phyloP scores from a whole-genome alignment of 106 monocot genomes.

The Triglochin maritima region DNA sequence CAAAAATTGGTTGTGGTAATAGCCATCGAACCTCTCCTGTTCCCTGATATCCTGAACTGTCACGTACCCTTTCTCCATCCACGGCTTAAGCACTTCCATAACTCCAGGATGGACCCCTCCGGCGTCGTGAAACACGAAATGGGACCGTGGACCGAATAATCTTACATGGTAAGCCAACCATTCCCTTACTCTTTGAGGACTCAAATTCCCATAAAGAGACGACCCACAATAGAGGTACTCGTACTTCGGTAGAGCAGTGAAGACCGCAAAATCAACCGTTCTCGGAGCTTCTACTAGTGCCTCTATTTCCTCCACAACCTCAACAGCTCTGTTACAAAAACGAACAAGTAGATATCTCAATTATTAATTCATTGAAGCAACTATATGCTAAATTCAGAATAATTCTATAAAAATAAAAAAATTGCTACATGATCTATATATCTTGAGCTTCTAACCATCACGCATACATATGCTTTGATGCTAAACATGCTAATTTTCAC shows the following conservation, averaged over 20 bases:
- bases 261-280: conserved; percentile 11
- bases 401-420: too few species aligned
- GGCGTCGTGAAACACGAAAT: conserved; percentile 72
- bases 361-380: too few species aligned
- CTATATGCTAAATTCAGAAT: too few species aligned
- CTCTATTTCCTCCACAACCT: conserved; percentile 21
- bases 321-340: too few species aligned
- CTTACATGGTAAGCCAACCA: conserved; percentile 67
- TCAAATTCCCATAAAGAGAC: conserved; percentile 51
- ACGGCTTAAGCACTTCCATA: conserved; percentile 48
- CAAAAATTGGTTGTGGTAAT: conserved; percentile 87
- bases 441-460: too few species aligned
- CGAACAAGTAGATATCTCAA: too few species aligned
- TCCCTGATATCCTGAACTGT: conserved; percentile 58
- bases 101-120: conserved; percentile 58
- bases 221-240: conserved; percentile 78
- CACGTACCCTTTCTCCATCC: conserved; percentile 47
- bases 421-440: too few species aligned
- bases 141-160: conserved; percentile 42
- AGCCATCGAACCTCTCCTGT: conserved; percentile 68
- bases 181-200: conserved; percentile 54
- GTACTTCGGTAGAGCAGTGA: conserved; percentile 30
- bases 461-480: too few species aligned
- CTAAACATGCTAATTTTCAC: too few species aligned
- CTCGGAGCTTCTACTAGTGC: conserved; percentile 38